Conservation (phyloP, 176 grass and related monocot species). For the Eleusine coracana region DNA sequence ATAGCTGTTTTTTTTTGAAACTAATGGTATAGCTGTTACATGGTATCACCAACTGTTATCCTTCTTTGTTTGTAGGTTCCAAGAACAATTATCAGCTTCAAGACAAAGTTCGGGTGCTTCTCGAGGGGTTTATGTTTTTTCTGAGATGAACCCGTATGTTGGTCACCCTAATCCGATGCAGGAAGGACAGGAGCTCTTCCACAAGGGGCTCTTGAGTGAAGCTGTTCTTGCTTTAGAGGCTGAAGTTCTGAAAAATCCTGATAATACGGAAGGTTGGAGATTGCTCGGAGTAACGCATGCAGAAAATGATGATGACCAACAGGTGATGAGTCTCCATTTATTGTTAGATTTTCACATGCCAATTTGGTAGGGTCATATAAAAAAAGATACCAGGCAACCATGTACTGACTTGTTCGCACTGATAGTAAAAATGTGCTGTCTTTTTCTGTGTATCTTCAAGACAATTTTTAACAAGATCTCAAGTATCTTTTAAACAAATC, state of each 20-base stretch:
- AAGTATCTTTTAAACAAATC: conserved; percentile 4
- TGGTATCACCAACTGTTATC: conserved; percentile 15
- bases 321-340: conserved; percentile 56
- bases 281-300: conserved; percentile 96
- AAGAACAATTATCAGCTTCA: conserved; percentile 58
- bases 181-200: conserved; percentile 97
- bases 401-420: neutral
- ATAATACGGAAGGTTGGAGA: conserved; percentile 96
- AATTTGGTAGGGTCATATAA: conserved; percentile 16
- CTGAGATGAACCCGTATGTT: conserved; percentile 92
- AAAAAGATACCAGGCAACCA: conserved; percentile 2
- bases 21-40: conserved; percentile 1
- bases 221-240: conserved; percentile 99
- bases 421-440: neutral
- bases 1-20: neutral
- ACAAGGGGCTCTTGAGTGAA: conserved; percentile 97
- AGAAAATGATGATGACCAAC: conserved; percentile 99
- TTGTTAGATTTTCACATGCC: conserved; percentile 15
- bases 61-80: conserved; percentile 51
- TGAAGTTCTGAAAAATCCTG: conserved; percentile 96
- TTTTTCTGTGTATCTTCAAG: conserved; percentile 30
- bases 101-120: conserved; percentile 65
- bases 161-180: conserved; percentile 96
- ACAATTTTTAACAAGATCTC: conserved; percentile 14
- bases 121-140: conserved; percentile 92